phyloP scores from a whole-genome alignment of 805 yeast genomes.

The Zygoascus ofunaensis region DNA sequence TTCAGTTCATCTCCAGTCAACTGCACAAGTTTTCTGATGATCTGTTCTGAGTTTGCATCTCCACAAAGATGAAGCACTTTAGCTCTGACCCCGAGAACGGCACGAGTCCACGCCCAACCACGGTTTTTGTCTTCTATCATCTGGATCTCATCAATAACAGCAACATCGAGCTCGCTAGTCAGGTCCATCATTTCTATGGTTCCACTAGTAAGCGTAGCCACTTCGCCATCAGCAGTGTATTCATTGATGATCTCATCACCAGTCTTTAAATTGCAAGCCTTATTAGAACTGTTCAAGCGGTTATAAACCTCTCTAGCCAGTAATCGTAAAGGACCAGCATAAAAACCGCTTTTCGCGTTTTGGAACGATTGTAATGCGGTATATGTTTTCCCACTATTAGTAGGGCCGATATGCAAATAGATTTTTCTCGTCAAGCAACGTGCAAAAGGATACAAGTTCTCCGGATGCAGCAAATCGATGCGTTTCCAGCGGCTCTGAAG shows the following conservation, averaged over 20 bases:
- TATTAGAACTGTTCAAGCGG: constrained; percentile 55
- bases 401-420: constrained; percentile 94
- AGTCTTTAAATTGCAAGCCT: constrained; percentile 75
- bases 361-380: constrained; percentile 65
- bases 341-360: constrained; percentile 64
- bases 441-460: constrained; percentile 79
- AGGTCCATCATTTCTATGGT: constrained; percentile 91
- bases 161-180: constrained; percentile 62
- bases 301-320: constrained; percentile 89
- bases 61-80: constrained; percentile 89
- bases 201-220: constrained; percentile 73
- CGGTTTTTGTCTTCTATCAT: constrained; percentile 75
- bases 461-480: constrained; percentile 47
- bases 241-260: constrained; percentile 90
- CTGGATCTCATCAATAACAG: constrained; percentile 92
- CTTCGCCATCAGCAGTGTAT: constrained; percentile 53
- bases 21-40: constrained; percentile 48
- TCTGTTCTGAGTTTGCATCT: constrained; percentile 71
- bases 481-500: constrained; percentile 34
- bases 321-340: constrained; percentile 88
- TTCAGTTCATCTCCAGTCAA: constrained; percentile 74
- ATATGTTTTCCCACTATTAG: constrained; percentile 92
- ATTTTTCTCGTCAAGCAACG: constrained; percentile 68
- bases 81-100: constrained; percentile 77
- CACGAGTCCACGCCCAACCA: constrained; percentile 94